Conservation (phyloP, 2,329 filamentous ascomycete genomes). For the Pseudocercospora pini-densiflorae region DNA sequence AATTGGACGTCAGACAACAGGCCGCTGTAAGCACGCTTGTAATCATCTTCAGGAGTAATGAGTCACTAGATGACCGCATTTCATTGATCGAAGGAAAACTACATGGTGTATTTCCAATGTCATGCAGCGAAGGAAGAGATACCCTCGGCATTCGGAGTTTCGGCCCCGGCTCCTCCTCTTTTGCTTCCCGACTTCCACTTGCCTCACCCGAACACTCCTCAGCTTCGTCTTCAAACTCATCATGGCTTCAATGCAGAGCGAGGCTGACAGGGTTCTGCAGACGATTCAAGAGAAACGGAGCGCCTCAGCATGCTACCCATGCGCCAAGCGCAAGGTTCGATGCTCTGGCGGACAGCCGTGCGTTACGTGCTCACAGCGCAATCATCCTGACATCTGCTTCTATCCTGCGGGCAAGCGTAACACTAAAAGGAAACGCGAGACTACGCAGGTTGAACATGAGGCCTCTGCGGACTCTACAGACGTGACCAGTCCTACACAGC, state of each 20-base stretch:
- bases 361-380: neutral
- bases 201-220: neutral
- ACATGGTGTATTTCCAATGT: neutral
- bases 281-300: neutral
- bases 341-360: constrained; percentile 3
- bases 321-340: constrained; percentile 2
- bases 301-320: neutral
- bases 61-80: neutral
- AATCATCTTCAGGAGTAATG: too few relatives aligned
- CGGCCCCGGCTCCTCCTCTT: neutral
- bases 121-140: neutral
- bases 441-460: neutral
- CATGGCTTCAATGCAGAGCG: constrained; percentile 1
- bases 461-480: neutral
- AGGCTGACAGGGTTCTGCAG: neutral
- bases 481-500: neutral
- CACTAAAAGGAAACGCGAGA: neutral
- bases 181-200: neutral
- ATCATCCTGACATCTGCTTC: constrained; percentile 4
- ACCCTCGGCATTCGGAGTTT: too few relatives aligned
- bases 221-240: neutral
- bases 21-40: too few relatives aligned
- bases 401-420: neutral
- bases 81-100: neutral
- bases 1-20: too few relatives aligned